Conservation (phyloP, 1,284 basidiomycete species). For the Tilletiopsis washingtonensis region DNA sequence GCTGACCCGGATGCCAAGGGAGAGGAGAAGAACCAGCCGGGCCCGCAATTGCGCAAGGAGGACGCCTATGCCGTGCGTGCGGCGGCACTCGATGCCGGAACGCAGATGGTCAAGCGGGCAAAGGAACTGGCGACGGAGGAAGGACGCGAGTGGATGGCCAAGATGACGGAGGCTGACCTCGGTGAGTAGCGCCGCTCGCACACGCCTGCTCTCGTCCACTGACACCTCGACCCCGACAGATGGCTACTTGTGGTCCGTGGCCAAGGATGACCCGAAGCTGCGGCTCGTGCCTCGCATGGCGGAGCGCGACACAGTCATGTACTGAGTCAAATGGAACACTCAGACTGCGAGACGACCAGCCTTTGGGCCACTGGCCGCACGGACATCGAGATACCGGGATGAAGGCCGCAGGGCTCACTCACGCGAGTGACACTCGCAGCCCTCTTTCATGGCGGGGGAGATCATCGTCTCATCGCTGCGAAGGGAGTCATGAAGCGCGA, state of each 20-base stretch:
- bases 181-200: slow-evolving; percentile 1
- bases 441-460: too few relatives aligned
- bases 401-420: too few relatives aligned
- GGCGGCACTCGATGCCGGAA: slow-evolving; percentile 24
- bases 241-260: slow-evolving; percentile 37
- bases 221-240: slow-evolving; percentile 9
- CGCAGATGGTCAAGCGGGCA: slow-evolving; percentile 19
- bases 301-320: slow-evolving; percentile 21
- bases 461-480: too few relatives aligned
- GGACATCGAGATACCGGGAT: too few relatives aligned
- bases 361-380: too few relatives aligned
- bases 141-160: slow-evolving; percentile 11
- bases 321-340: too few relatives aligned
- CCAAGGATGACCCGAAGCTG: slow-evolving; percentile 30
- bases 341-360: too few relatives aligned
- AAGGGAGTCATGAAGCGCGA: too few relatives aligned
- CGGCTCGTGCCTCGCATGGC: slow-evolving; percentile 28
- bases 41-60: slow-evolving; percentile 11
- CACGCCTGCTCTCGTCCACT: not conserved
- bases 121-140: slow-evolving; percentile 10
- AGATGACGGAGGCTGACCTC: slow-evolving; percentile 36
- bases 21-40: slow-evolving; percentile 2
- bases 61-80: slow-evolving; percentile 36
- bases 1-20: not conserved
- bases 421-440: too few relatives aligned